Conservation (phyloP, 768 basidiomycete genomes). For the Pleurotus giganteus region DNA sequence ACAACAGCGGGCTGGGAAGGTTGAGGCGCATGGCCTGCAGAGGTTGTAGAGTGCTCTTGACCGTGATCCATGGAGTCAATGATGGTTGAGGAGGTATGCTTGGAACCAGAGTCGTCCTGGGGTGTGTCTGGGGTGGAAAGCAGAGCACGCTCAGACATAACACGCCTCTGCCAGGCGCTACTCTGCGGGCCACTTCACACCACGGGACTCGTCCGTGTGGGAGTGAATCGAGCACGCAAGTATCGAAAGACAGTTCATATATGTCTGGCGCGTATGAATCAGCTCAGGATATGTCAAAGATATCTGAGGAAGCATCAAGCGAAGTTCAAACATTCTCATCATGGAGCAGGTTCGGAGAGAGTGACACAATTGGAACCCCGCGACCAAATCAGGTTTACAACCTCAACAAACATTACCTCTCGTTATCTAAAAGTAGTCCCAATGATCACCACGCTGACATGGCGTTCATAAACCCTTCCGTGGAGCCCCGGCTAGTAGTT, state of each 20-base stretch:
- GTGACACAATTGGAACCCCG: no score
- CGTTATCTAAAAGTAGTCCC: no score
- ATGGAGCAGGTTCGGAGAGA: no score
- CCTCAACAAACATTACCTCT: background rate
- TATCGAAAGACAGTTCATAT: background rate
- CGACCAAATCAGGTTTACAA: no score
- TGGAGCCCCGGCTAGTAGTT: background rate
- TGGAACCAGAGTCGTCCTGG: background rate
- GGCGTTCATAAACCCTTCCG: background rate
- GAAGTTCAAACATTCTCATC: no score
- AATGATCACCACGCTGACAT: background rate
- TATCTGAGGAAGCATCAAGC: no score
- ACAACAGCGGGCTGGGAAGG: background rate
- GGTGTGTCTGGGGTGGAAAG: background rate
- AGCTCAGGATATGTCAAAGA: no score
- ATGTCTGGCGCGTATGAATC: no score
- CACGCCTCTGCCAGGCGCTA: constrained; percentile 6
- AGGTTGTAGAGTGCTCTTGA: background rate
- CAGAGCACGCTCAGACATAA: constrained; percentile 2
- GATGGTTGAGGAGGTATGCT: background rate
- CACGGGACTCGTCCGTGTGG: background rate
- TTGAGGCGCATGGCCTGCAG: background rate
- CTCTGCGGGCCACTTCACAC: background rate
- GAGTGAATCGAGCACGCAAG: background rate
- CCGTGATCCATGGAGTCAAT: constrained; percentile 5